A percentile compares a stretch with the other conserved stretches of the same genome.
Evolutionary conservation across 352 stramenopile species (phyloP).

Genomic region (Pythium dissotocum): DNA sequence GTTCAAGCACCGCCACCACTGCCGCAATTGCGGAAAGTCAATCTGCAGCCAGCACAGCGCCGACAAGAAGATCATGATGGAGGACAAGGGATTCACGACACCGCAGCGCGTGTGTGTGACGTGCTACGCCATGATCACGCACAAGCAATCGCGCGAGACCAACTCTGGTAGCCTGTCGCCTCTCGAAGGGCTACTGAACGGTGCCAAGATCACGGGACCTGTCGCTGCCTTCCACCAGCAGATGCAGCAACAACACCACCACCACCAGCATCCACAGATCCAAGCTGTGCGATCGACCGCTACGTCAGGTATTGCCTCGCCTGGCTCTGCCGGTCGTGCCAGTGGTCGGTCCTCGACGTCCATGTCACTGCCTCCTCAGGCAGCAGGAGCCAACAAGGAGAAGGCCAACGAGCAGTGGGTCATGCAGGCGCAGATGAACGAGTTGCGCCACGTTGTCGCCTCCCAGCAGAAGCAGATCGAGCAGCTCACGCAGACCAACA

Average conservation of each 20-base stretch:
- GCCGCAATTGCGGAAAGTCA: constrained; percentile 80
- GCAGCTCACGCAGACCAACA: constrained; percentile 68
- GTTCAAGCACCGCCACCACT: constrained; percentile 87
- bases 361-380: neutral
- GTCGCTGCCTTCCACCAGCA: constrained; percentile 36
- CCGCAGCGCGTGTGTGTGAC: constrained; percentile 80
- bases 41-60: constrained; percentile 84
- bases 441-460: constrained; percentile 51
- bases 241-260: constrained; percentile 31
- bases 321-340: constrained; percentile 6
- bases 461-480: constrained; percentile 76
- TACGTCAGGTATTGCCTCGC: constrained; percentile 11
- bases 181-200: constrained; percentile 19
- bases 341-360: constrained; percentile 15
- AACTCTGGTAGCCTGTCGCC: constrained; percentile 39
- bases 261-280: constrained; percentile 24
- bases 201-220: constrained; percentile 29
- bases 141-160: constrained; percentile 33
- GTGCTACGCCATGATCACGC: constrained; percentile 70
- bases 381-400: constrained; percentile 3
- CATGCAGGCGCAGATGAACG: constrained; percentile 44
- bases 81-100: constrained; percentile 68
- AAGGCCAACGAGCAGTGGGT: constrained; percentile 26
- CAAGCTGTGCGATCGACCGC: constrained; percentile 8
- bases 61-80: constrained; percentile 78